phyloP scores from a whole-genome alignment of 768 basidiomycete species.

The Tephrocybe sp. region DNA sequence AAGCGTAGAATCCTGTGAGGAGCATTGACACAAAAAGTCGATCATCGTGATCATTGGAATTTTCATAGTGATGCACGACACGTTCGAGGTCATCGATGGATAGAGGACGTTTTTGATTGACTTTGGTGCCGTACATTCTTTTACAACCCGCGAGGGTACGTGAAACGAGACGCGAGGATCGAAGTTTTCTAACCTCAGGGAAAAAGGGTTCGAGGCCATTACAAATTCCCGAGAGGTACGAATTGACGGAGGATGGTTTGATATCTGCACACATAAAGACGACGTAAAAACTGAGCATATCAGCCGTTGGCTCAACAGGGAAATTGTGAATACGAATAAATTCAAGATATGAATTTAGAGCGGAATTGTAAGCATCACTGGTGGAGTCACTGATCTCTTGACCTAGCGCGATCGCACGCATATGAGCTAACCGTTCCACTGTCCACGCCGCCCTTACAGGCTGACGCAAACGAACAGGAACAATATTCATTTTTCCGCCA shows the following conservation, averaged over 20 bases:
- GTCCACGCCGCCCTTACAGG: not conserved
- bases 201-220: no score
- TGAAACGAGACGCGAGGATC: no score
- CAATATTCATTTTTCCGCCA: no score
- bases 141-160: not conserved
- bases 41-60: constrained; percentile 11
- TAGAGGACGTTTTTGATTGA: not conserved
- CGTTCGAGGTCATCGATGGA: not conserved
- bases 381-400: constrained; percentile 26
- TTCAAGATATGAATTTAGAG: not conserved
- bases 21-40: constrained; percentile 27
- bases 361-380: constrained; percentile 19
- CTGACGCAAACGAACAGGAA: no score
- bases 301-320: constrained; percentile 7
- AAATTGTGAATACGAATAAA: not conserved
- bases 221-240: no score
- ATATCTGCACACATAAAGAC: not conserved
- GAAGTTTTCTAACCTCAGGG: no score
- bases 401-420: not conserved
- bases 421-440: not conserved
- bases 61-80: not conserved
- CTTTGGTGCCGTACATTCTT: not conserved
- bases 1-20: constrained; percentile 20
- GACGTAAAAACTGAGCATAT: constrained; percentile 10
- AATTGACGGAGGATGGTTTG: not conserved